Evolutionary conservation across 2,329 filamentous ascomycete species (phyloP).

Genomic region (Scedosporium dehoogii): DNA sequence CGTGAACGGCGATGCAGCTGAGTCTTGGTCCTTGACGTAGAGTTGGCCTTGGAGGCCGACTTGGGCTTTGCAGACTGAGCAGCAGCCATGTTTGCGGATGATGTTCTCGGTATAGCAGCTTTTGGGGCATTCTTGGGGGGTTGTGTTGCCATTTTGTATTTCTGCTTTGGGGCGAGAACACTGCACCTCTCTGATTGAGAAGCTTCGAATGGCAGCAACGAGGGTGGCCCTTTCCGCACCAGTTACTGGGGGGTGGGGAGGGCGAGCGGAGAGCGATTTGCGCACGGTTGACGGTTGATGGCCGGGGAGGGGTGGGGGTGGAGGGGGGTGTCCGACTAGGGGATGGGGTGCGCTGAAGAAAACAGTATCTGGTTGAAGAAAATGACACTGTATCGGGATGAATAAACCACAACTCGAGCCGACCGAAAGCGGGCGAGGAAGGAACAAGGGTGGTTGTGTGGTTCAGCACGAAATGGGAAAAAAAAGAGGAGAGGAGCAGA

Average conservation of each 20-base stretch:
- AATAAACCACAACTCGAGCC: slow-evolving; percentile 12
- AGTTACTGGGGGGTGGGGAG: slow-evolving; percentile 4
- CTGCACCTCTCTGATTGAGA: background rate
- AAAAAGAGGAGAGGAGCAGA: background rate
- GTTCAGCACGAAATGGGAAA: background rate
- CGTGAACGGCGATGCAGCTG: slow-evolving; percentile 92
- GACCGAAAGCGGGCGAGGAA: slow-evolving; percentile 27
- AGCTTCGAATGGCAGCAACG: slow-evolving; percentile 6
- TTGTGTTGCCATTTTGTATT: slow-evolving; percentile 51
- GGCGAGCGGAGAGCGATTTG: slow-evolving; percentile 11
- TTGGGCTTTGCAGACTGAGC: slow-evolving; percentile 50
- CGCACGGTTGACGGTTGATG: slow-evolving; percentile 3
- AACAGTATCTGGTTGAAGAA: background rate
- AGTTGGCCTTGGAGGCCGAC: slow-evolving; percentile 41
- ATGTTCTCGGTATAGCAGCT: slow-evolving; percentile 24
- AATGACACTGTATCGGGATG: slow-evolving; percentile 1
- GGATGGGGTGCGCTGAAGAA: background rate
- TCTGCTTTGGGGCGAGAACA: background rate
- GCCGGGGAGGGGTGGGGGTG: slow-evolving; percentile 12
- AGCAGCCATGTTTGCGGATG: slow-evolving; percentile 49
- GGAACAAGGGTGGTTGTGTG: background rate
- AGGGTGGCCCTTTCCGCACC: slow-evolving; percentile 8
- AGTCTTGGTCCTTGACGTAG: slow-evolving; percentile 53
- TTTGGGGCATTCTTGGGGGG: slow-evolving; percentile 49
- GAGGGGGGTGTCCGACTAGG: slow-evolving; percentile 8